Evolutionary conservation across 2,329 filamentous ascomycete genomes (phyloP), one percentile per base, ranked within the genome.

Genomic region (Tympanopsis confertula): DNA sequence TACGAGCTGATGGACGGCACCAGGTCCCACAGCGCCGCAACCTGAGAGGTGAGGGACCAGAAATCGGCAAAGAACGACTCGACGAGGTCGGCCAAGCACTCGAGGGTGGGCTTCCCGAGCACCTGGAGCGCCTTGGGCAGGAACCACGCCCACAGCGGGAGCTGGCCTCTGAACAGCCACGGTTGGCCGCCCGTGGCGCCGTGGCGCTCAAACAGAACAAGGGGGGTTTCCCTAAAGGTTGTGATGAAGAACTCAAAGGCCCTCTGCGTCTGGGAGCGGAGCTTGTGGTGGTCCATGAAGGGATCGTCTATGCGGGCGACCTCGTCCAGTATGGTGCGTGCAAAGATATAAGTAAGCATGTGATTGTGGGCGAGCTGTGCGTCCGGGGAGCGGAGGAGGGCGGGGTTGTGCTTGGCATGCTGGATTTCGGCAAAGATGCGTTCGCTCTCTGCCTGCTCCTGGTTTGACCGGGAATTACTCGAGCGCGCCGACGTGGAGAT

Each of bases 331-430:
- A 86, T 82, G 41, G 86, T 83, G 51, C 84, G 80, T 36, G 82
- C 70, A 47, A 91, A 83, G 44, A 94, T 82, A 51, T 84, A 87
- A 38, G 94, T 79, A 36, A 95, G 71, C 58, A 87, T 83, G 49
- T 87, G 82, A 47, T 93, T 89, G 53, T 93, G 79, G 37, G 79
- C 71, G 33, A 83, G 60, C 45, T 82, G 78, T 33, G 83, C 77
- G 44, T 80, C 73, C 2, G 66, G 51, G 12, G 74, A 70, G 20
- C 78, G 75, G 19, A 89, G 68, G 19, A 66, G 51, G 1, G 53
- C 57, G 28, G 63, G 69, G 10, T 69, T 50, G 44, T 70, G 65
- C 40, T 72, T 73, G 42, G 72, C 62, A 17, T 59, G 57, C 47
- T 76, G 67, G 22, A 80, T 74, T 20, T 69, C 58, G 35, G 61